Evolutionary conservation across 352 stramenopile genomes (phyloP).

Genomic region (Pythium rishiriense): DNA sequence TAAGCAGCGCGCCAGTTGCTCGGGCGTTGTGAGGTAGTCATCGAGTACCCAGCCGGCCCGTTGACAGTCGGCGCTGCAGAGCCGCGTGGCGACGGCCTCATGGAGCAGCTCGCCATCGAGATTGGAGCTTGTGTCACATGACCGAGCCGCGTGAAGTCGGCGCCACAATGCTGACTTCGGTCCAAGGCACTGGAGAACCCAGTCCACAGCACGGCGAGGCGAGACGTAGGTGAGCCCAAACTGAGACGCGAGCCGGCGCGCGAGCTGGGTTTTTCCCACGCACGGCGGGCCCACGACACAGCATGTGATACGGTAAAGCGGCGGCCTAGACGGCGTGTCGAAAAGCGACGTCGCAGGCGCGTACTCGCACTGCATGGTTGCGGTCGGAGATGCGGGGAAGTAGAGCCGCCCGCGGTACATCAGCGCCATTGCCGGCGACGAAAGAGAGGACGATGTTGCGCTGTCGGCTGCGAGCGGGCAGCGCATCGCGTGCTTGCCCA

Average conservation of each 20-base stretch:
- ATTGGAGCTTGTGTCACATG: not conserved
- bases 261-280: conserved; percentile 38
- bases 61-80: conserved; percentile 64
- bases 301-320: conserved; percentile 30
- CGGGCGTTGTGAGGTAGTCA: conserved; percentile 38
- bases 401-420: conserved; percentile 60
- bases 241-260: conserved; percentile 27
- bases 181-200: conserved; percentile 59
- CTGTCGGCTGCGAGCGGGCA: conserved; percentile 42
- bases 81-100: conserved; percentile 40
- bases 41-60: conserved; percentile 63
- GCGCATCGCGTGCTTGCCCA: conserved; percentile 52
- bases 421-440: conserved; percentile 23
- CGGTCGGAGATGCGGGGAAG: conserved; percentile 41
- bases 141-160: conserved; percentile 4
- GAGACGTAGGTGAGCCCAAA: conserved; percentile 55
- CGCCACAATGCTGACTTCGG: conserved; percentile 30
- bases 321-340: conserved; percentile 1
- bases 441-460: not conserved
- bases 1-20: conserved; percentile 35
- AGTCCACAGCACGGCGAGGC: conserved; percentile 44
- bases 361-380: conserved; percentile 18
- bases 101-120: conserved; percentile 31
- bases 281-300: conserved; percentile 39
- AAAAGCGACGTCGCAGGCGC: conserved; percentile 20